phyloP scores from a whole-genome alignment of 2,329 filamentous ascomycete species.

The Aulographum hederae region DNA sequence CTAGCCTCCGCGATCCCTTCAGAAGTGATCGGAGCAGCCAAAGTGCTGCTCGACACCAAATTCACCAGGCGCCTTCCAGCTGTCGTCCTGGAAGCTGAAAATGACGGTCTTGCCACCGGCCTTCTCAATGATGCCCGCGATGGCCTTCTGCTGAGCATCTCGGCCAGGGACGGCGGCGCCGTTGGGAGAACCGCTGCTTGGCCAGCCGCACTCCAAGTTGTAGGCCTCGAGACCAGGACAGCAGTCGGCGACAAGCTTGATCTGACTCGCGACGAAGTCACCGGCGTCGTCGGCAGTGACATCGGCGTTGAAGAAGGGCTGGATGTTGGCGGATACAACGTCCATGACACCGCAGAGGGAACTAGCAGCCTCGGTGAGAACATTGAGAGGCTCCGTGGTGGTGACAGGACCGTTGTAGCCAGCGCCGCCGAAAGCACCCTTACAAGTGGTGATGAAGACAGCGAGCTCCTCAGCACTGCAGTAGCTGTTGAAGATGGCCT shows the following conservation, averaged over 20 bases:
- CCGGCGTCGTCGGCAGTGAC: constrained; percentile 49
- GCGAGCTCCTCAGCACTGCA: constrained; percentile 46
- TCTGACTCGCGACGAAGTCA: constrained; percentile 55
- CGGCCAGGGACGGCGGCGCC: constrained; percentile 51
- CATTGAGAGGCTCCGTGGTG: constrained; percentile 69
- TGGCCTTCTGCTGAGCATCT: constrained; percentile 50
- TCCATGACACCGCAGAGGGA: constrained; percentile 59
- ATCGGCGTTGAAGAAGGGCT: constrained; percentile 79
- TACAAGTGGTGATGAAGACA: constrained; percentile 50
- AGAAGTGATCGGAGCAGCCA: constrained; percentile 43
- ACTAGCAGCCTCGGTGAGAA: constrained; percentile 46
- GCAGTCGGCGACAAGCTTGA: constrained; percentile 48
- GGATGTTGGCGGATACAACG: constrained; percentile 69
- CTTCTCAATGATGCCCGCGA: constrained; percentile 48
- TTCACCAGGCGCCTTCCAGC: constrained; percentile 57
- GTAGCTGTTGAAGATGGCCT: constrained; percentile 64
- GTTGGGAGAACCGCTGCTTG: constrained; percentile 49
- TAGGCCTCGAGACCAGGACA: constrained; percentile 58
- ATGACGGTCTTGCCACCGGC: constrained; percentile 55
- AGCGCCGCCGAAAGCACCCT: constrained; percentile 38
- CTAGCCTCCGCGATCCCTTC: too few relatives aligned
- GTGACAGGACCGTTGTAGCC: constrained; percentile 63
- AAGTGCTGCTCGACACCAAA: constrained; percentile 68
- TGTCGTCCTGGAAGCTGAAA: constrained; percentile 65
- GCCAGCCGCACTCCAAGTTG: constrained; percentile 89